Base-by-base conservation (phyloP, 306 rosid genomes). In the Geum urbanum region DNA sequence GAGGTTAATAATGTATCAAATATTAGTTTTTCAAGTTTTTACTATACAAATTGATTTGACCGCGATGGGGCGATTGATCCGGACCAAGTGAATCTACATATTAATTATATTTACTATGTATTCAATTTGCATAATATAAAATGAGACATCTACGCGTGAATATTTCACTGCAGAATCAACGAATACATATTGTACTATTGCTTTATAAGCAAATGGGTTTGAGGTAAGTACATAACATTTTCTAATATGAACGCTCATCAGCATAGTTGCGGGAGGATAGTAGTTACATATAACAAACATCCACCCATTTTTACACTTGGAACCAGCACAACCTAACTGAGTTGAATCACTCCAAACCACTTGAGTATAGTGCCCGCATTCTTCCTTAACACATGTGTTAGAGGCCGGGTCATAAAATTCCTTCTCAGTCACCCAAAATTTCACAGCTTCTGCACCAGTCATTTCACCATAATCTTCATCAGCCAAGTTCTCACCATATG, bases 351-450 rank as follows among this genome's bases (percentile, higher is more conserved):
- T 13, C 58, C 86, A 82, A 55, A 85, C 56, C 0, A 72, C 56
- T 22, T 82, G 86, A 5, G 83, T 80, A 32, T 85, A 85, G 46
- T 85, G 89, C 13, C 43, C 7, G 5, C 84, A 84, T 16, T 56
- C 72, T 3, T 46, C 84, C 0, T 62, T 66, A 0, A 64, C 40
- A 11, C 86, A 82, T 0, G 22, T 0, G 39, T 75, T 77, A 5
- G 45, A 20, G 14, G 55, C 1, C 0, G 80, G 39, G 51, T 73
- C 41, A 24, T 87, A 84, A 47, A 63, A 0, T 0, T 53, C 1
- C 72, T 79, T 83, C 78, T 85, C 85, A 0, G 48, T 10, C 11
- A 77, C 83, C 84, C 86, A 52, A 7, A 52, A 8, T 52, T 52
- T 22, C 57, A 52, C 12, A 16, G 57, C 57, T 52, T 7, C 9